These are phyloP conservation scores for Vicia faba DNA, from an alignment of 306 rosid genomes.

Conservation along the genomic window DNA sequence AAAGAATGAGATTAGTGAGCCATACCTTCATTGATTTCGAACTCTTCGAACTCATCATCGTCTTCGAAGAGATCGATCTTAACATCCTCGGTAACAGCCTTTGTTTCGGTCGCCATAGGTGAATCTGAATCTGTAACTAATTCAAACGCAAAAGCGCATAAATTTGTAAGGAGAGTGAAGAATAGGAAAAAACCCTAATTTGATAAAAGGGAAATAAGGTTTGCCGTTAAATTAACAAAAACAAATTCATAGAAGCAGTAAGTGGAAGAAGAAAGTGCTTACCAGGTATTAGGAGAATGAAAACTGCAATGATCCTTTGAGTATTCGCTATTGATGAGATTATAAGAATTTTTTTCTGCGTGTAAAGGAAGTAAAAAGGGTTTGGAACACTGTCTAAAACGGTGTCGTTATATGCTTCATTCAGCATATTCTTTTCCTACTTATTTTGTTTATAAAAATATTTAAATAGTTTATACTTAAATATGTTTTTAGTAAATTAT, in stretches of 20 bases:
- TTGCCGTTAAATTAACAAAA: not conserved
- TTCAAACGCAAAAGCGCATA: not conserved
- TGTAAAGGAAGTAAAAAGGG: not conserved
- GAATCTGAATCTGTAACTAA: conserved; percentile 31
- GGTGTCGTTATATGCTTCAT: not conserved
- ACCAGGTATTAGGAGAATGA: conserved; percentile 3
- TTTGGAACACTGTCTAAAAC: not conserved
- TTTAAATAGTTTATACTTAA: too few species aligned
- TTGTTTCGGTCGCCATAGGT: conserved; percentile 71
- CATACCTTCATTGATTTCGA: conserved; percentile 72
- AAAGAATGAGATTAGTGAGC: not conserved
- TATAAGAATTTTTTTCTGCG: not conserved
- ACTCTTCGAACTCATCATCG: conserved; percentile 89
- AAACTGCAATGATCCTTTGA: not conserved
- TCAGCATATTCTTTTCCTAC: not conserved
- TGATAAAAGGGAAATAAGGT: not conserved
- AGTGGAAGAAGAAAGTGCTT: not conserved
- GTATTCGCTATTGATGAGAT: not conserved
- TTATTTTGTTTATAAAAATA: too few species aligned
- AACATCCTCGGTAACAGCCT: conserved; percentile 62
- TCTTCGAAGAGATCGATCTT: conserved; percentile 90
- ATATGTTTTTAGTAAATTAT: too few species aligned
- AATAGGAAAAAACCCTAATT: conserved; percentile 30
- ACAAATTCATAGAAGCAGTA: not conserved
- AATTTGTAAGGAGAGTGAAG: not conserved